phyloP scores from a whole-genome alignment of 1,284 basidiomycete genomes.

The Tilletia indica region DNA sequence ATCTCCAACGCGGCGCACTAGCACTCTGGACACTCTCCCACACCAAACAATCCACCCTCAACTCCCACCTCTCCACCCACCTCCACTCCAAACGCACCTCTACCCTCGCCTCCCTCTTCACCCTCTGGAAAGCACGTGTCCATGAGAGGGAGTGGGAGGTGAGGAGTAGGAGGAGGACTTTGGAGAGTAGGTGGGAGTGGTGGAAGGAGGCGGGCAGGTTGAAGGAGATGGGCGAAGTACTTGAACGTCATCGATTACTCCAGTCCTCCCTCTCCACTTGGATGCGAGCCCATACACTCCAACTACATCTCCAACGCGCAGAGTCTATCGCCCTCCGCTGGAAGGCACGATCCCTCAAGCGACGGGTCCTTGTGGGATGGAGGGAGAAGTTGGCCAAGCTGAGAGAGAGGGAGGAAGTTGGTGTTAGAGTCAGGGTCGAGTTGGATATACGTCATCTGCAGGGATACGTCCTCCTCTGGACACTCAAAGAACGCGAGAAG shows the following conservation, averaged over 20 bases:
- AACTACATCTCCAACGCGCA: not conserved
- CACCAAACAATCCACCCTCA: too few species aligned
- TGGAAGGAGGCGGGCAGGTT: not conserved
- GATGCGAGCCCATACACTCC: not conserved
- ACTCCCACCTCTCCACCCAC: too few species aligned
- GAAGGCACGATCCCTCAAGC: not conserved
- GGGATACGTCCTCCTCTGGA: not conserved
- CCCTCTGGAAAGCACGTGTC: not conserved
- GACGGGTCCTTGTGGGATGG: not conserved
- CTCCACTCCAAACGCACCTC: too few species aligned
- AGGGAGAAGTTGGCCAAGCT: not conserved
- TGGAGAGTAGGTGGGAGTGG: not conserved
- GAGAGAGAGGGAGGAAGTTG: not conserved
- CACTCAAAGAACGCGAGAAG: not conserved
- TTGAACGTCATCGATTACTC: slow-evolving; percentile 13
- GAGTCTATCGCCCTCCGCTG: not conserved
- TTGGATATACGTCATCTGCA: not conserved
- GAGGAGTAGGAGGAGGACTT: not conserved
- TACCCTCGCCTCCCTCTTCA: too few species aligned
- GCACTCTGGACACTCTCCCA: slow-evolving; percentile 5
- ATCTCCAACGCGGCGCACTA: slow-evolving; percentile 6
- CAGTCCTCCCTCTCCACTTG: slow-evolving; percentile 2
- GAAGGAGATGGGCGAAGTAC: not conserved
- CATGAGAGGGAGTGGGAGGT: not conserved
- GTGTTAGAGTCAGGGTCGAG: not conserved